These are phyloP conservation scores for Scutellaria minor DNA, from an alignment of 257 asterid species.

Conservation along the genomic window DNA sequence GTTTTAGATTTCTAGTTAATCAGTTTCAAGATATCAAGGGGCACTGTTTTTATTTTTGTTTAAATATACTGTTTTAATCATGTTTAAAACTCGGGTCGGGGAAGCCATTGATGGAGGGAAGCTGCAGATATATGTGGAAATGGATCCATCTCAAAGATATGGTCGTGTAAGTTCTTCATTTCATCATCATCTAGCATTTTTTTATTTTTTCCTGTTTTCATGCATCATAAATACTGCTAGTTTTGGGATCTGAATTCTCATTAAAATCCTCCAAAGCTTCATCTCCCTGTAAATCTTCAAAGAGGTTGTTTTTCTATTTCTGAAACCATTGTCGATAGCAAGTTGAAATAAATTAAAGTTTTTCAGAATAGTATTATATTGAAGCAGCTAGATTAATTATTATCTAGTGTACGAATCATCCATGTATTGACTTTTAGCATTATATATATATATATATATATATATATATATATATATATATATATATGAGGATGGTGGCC, in stretches of 20 bases:
- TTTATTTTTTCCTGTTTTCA: not conserved
- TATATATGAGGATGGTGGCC: constrained; percentile 4
- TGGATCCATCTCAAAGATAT: constrained; percentile 76
- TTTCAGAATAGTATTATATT: not conserved
- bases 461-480: no score
- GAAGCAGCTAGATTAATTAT: not conserved
- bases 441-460: not conserved
- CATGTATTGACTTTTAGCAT: constrained; percentile 26
- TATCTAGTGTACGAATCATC: constrained; percentile 4
- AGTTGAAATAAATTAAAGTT: not conserved
- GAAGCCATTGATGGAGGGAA: constrained; percentile 46
- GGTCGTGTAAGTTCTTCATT: constrained; percentile 69
- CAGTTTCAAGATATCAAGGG: not conserved
- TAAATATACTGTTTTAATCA: constrained; percentile 28
- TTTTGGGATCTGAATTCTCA: constrained; percentile 15
- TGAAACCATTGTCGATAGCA: no score
- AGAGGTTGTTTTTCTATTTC: not conserved
- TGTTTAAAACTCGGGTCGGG: constrained; percentile 44
- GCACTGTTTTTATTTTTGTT: not conserved
- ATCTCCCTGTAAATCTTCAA: constrained; percentile 9
- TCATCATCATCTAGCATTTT: not conserved
- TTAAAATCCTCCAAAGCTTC: not conserved
- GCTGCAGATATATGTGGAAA: constrained; percentile 58
- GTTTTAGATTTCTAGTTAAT: not conserved
- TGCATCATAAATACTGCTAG: constrained; percentile 2